phyloP scores from a whole-genome alignment of 139 green algal species.

The Zygnema circumcarinatum region DNA sequence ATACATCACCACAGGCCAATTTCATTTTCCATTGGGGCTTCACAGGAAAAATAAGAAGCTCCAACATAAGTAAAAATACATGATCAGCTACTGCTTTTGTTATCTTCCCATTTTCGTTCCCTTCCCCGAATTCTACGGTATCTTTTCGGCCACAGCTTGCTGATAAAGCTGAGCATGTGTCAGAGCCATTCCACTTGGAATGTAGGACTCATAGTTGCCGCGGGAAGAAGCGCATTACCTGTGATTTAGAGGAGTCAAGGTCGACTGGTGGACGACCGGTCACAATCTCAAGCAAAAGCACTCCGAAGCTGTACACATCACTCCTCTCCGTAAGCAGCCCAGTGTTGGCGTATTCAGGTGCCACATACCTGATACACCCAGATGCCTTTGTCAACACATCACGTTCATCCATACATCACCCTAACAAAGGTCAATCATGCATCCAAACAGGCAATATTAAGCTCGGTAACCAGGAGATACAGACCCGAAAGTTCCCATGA shows the following conservation, averaged over 20 bases:
- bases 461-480: background rate
- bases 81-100: no score
- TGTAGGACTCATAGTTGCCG: no score
- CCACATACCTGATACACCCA: constrained; percentile 44
- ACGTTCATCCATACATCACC: background rate
- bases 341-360: constrained; percentile 46
- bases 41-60: no score
- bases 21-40: no score
- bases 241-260: background rate
- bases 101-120: no score
- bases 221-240: constrained; percentile 20
- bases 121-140: no score
- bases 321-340: constrained; percentile 46
- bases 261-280: constrained; percentile 19
- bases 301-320: constrained; percentile 56
- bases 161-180: no score
- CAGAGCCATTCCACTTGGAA: no score
- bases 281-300: constrained; percentile 47
- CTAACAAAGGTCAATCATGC: background rate
- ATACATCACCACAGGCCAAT: background rate
- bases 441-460: background rate
- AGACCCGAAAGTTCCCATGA: constrained; percentile 49
- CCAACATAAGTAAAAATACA: no score
- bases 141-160: no score
- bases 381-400: no score